A percentile compares a stretch with the other conserved stretches of the same genome.
Conservation (phyloP, 2,329 filamentous ascomycete species). For the Westerdykella sp. region DNA sequence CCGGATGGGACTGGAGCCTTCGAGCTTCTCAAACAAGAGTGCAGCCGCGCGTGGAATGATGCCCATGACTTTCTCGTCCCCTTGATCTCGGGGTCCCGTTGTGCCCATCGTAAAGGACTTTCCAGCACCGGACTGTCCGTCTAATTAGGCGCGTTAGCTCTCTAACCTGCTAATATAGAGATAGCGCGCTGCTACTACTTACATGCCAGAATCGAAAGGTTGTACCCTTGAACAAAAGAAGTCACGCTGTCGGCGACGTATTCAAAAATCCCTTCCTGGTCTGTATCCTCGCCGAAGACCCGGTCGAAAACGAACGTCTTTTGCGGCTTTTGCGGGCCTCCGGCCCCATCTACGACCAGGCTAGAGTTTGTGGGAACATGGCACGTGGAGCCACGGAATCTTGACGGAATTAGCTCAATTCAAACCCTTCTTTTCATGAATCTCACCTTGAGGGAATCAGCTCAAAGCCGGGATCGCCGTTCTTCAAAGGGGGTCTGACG, state of each 20-base stretch:
- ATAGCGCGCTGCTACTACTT: too few species aligned
- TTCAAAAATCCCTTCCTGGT: slow-evolving; percentile 88
- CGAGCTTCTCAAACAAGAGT: slow-evolving; percentile 81
- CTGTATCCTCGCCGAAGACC: slow-evolving; percentile 77
- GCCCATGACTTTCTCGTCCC: slow-evolving; percentile 66
- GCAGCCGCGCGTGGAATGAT: slow-evolving; percentile 90
- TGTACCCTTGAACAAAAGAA: slow-evolving; percentile 92
- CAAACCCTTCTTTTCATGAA: too few species aligned
- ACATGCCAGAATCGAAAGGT: slow-evolving; percentile 94
- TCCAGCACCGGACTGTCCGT: slow-evolving; percentile 93
- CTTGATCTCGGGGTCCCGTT: slow-evolving; percentile 73
- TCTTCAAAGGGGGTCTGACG: slow-evolving; percentile 76
- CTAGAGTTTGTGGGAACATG: slow-evolving; percentile 82
- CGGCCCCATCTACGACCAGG: slow-evolving; percentile 80
- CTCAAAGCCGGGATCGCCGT: slow-evolving; percentile 85
- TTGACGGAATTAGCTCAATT: slow-evolving; percentile 91
- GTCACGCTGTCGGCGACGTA: slow-evolving; percentile 86
- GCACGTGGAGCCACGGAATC: slow-evolving; percentile 89
- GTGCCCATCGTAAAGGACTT: slow-evolving; percentile 99
- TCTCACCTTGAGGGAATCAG: slow-evolving; percentile 91
- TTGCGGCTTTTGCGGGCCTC: slow-evolving; percentile 89
- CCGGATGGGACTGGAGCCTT: slow-evolving; percentile 51
- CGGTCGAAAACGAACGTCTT: slow-evolving; percentile 95
- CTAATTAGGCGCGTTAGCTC: too few species aligned
- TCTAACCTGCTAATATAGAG: too few species aligned